Base-by-base conservation (phyloP, 176 grass and related monocot species). In the Hyparrhenia diplandra region DNA sequence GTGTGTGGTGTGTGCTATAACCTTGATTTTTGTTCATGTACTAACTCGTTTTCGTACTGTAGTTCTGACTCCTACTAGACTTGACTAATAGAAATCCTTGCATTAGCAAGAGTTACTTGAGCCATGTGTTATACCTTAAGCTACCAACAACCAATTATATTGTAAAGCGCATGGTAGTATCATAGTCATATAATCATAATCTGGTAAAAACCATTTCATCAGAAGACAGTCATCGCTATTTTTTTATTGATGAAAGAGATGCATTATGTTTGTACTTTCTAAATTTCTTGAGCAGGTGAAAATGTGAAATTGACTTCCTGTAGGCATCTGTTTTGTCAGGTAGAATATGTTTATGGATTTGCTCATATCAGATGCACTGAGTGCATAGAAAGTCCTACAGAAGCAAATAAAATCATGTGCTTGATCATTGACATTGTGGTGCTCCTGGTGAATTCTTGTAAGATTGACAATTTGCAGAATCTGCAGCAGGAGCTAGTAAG, bases 401-500 rank as follows among this genome's bases (percentile, higher is more conserved):
- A 65, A 63, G 71, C 34, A 84, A 77, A 77, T 74, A 90, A 84
- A 51, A 57, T 42, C 39, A 14, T 76, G 40, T 43, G 3, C 25
- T 89, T 90, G 65, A 37, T 89, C 65, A 41, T 90, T 64, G 80
- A 88, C 82, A 68, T 83, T 18, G 42, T 82, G 54, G 77, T 87
- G n/a, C 51, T 85, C 29, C 68, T 94, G 81, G 82, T 94, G 24
- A 93, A 93, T 70, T 87, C 88, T 32, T 93, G 86, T 71, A 47
- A 64, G 28, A 61, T 73, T 7, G 54, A 77, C 1, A 79, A 23
- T 20, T 85, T 85, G 24, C 21, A 28, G 8, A 76, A 42, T 57
- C 47, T 94, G 16, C 66, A 85, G 10, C 64, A 79, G 5, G 70
- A 76, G 37, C 61, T 94, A 76, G 36, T 89, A 2, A 82, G 64